Evolutionary conservation across 73 alveolate species (phyloP).

Genomic region (Diophrys appendiculata): DNA sequence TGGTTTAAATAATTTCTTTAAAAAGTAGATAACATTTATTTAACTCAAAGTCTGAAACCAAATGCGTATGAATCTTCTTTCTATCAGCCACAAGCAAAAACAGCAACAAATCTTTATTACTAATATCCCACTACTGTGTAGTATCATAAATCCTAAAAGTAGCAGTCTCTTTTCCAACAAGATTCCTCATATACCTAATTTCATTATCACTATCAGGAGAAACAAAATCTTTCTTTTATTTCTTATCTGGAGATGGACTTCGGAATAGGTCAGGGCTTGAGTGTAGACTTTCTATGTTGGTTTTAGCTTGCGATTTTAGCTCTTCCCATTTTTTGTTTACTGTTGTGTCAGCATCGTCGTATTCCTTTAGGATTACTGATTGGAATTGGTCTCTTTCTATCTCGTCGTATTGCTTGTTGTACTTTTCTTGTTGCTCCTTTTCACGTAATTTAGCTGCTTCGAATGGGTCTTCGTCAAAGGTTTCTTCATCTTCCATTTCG

Average conservation of each 20-base stretch:
- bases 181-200: neutral
- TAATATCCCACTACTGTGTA: neutral
- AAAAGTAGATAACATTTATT: constrained; percentile 9
- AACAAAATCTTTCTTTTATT: too few species aligned
- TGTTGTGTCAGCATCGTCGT: too few species aligned
- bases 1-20: neutral
- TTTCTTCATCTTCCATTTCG: too few species aligned
- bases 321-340: too few species aligned
- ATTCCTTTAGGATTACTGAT: too few species aligned
- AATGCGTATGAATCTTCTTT: constrained; percentile 3
- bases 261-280: too few species aligned
- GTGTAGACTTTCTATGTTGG: too few species aligned
- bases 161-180: neutral
- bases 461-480: neutral
- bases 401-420: neutral
- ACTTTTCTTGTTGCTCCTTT: neutral
- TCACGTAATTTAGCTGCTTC: neutral
- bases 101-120: neutral
- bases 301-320: too few species aligned
- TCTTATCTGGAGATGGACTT: too few species aligned
- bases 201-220: neutral
- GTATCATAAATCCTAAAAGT: neutral
- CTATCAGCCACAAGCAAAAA: neutral
- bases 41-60: constrained; percentile 27
- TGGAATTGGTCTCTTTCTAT: neutral